Evolutionary conservation across 352 stramenopile genomes (phyloP), one percentile per base, ranked within the genome.

Genomic region (Globisporangium perplexum): DNA sequence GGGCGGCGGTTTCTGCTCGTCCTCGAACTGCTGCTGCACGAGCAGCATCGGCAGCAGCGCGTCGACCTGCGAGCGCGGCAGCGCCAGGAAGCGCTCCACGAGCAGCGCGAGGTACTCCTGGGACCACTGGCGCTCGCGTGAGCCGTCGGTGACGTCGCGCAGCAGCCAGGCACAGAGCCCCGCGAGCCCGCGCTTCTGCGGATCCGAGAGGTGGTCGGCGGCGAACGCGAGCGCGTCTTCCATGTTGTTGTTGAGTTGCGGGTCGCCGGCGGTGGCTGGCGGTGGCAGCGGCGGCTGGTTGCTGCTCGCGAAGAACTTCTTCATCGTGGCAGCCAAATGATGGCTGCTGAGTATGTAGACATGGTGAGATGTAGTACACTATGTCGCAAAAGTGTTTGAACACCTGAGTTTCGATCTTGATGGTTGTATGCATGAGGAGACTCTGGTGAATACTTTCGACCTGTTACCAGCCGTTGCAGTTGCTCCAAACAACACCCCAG

Each of bases 1-100:
- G 62, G 18, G 10, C 41, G 18, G 5, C 1, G 20, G 41, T 47
- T 65, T 43, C 45, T 46, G 42, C 15, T 77, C 22, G 36, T 55
- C 58, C 20, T 50, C 39, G 24, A 62, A 46, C 24, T 59, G 30
- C n/a, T 59, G 43, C 36, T 59, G 61, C 14, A 63, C 66, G 15
- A 68, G 82, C 20, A 93, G 69, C 60, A 93, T 86, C 41, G 83
- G 80, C 20, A 87, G n/a, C 49, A 84, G 84, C 2, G 78, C 83
- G 28, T 91, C 77, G 1, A 78, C 72, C 50, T 88, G 75, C 15
- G 73, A 59, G 18, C 50, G 58, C 0, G 71, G 61, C 17, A 93
- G 63, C n/a, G 44, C 60, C 23, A 90, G 57, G 15, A 90, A 93
- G 18, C 65, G 43, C 47, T 88, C 80, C 0, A 90, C 55, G 1